Evolutionary conservation across 2,329 filamentous ascomycete species (phyloP).

Genomic region (Alternaria ventricosa): DNA sequence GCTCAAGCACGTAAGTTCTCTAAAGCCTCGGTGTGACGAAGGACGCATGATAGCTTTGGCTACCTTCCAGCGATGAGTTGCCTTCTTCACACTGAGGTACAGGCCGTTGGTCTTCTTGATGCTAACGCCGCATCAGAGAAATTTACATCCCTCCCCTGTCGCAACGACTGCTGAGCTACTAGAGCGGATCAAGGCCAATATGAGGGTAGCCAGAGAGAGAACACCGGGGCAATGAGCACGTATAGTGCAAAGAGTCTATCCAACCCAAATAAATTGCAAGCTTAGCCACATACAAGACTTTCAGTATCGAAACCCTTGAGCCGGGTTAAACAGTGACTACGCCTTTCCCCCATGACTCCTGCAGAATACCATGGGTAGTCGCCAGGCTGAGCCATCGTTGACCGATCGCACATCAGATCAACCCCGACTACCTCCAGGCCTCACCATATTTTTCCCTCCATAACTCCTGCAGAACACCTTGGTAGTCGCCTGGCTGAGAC

Average conservation of each 20-base stretch:
- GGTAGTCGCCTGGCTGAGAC: neutral
- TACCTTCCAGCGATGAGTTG: neutral
- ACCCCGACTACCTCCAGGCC: neutral
- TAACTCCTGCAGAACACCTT: neutral
- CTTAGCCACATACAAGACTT: too few species aligned
- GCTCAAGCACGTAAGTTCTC: conserved; percentile 75
- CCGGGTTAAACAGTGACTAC: too few species aligned
- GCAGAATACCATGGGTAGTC: neutral
- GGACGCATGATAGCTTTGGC: neutral
- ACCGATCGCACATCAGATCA: neutral
- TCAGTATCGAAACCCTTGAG: too few species aligned
- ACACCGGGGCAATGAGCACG: conserved; percentile 3
- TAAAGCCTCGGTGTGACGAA: neutral
- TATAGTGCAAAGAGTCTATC: neutral
- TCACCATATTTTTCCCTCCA: neutral
- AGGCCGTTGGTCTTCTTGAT: neutral
- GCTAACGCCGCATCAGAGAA: conserved; percentile 58
- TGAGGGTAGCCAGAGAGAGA: conserved; percentile 54
- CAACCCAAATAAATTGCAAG: neutral
- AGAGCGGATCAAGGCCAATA: conserved; percentile 72
- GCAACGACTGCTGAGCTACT: conserved; percentile 69
- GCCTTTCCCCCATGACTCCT: neutral
- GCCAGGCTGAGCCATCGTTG: neutral
- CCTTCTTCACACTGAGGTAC: neutral
- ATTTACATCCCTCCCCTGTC: conserved; percentile 64